Percentiles rank a stretch among this genome's conserved stretches.
phyloP scores from a whole-genome alignment of 2,329 filamentous ascomycete species.

The Hypomyces rosellus region DNA sequence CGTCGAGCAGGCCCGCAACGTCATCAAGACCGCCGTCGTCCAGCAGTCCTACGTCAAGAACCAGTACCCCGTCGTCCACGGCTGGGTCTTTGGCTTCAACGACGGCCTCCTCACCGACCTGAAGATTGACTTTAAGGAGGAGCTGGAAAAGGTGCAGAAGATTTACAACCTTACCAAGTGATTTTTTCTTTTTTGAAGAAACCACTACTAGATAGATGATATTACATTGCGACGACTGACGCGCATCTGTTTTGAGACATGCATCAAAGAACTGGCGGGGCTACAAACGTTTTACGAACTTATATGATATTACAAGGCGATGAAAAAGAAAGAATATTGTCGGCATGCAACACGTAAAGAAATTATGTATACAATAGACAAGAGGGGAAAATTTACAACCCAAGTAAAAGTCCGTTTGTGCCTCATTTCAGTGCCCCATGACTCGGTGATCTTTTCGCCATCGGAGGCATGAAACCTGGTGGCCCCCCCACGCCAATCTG shows the following conservation, averaged over 20 bases:
- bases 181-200: not conserved
- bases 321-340: not conserved
- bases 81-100: slow-evolving; percentile 65
- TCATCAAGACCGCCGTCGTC: slow-evolving; percentile 76
- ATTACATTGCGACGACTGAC: no score
- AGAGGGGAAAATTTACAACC: not conserved
- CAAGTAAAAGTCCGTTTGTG: not conserved
- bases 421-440: no score
- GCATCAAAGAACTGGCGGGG: not conserved
- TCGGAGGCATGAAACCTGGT: no score
- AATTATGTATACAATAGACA: not conserved
- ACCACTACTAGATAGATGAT: no score
- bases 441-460: no score
- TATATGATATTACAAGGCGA: not conserved
- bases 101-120: slow-evolving; percentile 62
- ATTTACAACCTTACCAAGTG: slow-evolving; percentile 51
- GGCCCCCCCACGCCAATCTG: no score
- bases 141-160: slow-evolving; percentile 54
- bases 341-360: not conserved
- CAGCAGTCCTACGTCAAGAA: slow-evolving; percentile 62
- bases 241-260: no score
- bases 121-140: slow-evolving; percentile 53
- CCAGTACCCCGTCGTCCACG: slow-evolving; percentile 63
- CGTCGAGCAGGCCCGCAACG: slow-evolving; percentile 65
- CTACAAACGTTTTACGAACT: not conserved